Percentiles rank a stretch among this genome's conserved stretches.
Conservation (phyloP, 106 monocot species). For the Acanthochlamys bracteata region DNA sequence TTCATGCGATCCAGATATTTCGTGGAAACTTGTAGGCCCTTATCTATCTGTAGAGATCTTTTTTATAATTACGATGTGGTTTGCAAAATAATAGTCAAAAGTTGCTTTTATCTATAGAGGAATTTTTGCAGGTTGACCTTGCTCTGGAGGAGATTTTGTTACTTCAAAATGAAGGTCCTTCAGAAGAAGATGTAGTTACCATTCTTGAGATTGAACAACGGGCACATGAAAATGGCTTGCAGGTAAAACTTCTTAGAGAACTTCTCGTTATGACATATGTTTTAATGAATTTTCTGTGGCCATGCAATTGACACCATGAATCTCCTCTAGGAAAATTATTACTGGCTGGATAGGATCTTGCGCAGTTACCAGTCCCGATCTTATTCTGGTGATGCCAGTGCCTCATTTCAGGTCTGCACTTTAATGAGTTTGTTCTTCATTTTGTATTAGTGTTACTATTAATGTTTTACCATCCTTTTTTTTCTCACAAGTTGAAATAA, state of each 20-base stretch:
- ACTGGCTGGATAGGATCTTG: slow-evolving; percentile 90
- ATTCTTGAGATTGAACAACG: slow-evolving; percentile 97
- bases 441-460: neutral
- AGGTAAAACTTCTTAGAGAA: slow-evolving; percentile 26
- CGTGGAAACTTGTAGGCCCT: slow-evolving; percentile 74
- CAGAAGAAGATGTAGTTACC: slow-evolving; percentile 62
- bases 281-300: neutral
- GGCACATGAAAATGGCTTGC: slow-evolving; percentile 99
- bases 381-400: slow-evolving; percentile 74
- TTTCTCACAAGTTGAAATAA: neutral
- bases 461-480: neutral
- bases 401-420: slow-evolving; percentile 62
- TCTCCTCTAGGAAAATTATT: slow-evolving; percentile 81
- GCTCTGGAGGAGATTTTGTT: slow-evolving; percentile 82
- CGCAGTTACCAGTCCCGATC: slow-evolving; percentile 89
- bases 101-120: no score
- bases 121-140: slow-evolving; percentile 74
- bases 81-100: no score
- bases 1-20: slow-evolving; percentile 90
- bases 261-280: neutral
- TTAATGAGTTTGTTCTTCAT: neutral
- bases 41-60: slow-evolving; percentile 2
- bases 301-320: slow-evolving; percentile 7
- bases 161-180: slow-evolving; percentile 81
- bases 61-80: neutral